phyloP scores from a whole-genome alignment of 2,329 filamentous ascomycete species.

The Tolypocladium guangdongense region DNA sequence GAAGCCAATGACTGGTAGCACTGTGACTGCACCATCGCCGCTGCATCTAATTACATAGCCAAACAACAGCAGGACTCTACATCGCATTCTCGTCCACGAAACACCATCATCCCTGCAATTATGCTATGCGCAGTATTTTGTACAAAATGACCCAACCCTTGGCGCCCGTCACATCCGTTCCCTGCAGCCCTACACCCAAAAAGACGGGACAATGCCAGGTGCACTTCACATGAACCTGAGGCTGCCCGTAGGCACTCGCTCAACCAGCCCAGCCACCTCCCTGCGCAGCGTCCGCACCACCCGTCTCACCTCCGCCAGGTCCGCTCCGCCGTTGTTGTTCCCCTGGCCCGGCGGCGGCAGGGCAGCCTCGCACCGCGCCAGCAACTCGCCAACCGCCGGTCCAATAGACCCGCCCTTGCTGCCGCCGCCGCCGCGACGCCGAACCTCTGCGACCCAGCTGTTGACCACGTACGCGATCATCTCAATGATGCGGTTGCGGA shows the following conservation, averaged over 20 bases:
- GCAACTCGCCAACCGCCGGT: conserved; percentile 36
- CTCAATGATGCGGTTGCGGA: conserved; percentile 40
- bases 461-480: conserved; percentile 40
- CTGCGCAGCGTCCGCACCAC: conserved; percentile 30
- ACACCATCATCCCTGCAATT: background rate
- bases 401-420: conserved; percentile 28
- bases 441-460: conserved; percentile 38
- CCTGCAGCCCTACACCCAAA: background rate
- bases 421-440: conserved; percentile 33
- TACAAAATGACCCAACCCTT: conserved; percentile 3
- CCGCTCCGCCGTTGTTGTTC: conserved; percentile 33
- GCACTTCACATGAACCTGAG: conserved; percentile 32
- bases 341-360: conserved; percentile 27
- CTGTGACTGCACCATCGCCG: background rate
- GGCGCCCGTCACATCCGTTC: background rate
- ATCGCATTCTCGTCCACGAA: background rate
- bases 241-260: conserved; percentile 29
- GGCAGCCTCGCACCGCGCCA: conserved; percentile 37
- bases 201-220: background rate
- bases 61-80: no score
- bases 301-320: conserved; percentile 31
- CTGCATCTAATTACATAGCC: background rate
- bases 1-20: no score
- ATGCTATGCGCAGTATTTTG: conserved; percentile 3
- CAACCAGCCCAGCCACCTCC: conserved; percentile 32